Percentiles rank a stretch among this genome's conserved stretches.
phyloP scores from a whole-genome alignment of 345 rosid genomes.

The Eucalyptus lansdowneana region DNA sequence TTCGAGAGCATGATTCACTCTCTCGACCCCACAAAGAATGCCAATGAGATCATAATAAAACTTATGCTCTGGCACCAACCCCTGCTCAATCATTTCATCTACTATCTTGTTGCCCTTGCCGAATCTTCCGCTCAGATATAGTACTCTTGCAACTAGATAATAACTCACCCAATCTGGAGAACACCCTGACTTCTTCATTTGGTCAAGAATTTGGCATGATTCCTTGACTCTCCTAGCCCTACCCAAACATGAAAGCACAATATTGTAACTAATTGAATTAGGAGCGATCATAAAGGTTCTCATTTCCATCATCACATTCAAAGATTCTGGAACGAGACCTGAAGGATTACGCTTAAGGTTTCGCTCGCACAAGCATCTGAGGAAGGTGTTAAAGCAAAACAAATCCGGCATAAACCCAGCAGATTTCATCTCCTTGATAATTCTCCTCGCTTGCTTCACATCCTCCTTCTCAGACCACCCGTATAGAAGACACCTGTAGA shows the following conservation, averaged over 20 bases:
- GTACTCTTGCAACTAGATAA: conserved; percentile 62
- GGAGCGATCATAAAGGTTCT: conserved; percentile 44
- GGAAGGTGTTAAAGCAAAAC: conserved; percentile 61
- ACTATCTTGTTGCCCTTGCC: conserved; percentile 64
- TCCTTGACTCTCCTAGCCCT: conserved; percentile 76
- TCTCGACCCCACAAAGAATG: conserved; percentile 66
- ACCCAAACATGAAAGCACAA: conserved; percentile 67
- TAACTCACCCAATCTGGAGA: conserved; percentile 61
- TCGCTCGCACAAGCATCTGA: conserved; percentile 59
- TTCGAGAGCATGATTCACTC: conserved; percentile 55
- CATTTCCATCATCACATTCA: conserved; percentile 89
- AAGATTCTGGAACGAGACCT: conserved; percentile 73
- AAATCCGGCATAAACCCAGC: conserved; percentile 40
- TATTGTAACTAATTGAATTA: conserved; percentile 53
- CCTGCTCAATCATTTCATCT: conserved; percentile 67
- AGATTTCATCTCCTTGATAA: conserved; percentile 71
- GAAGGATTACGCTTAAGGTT: conserved; percentile 62
- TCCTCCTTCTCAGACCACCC: conserved; percentile 64
- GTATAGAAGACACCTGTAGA: conserved; percentile 53
- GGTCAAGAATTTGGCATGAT: conserved; percentile 46
- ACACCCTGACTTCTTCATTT: conserved; percentile 56
- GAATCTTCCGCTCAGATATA: conserved; percentile 75
- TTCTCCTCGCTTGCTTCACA: conserved; percentile 57
- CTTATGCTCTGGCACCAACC: conserved; percentile 40
- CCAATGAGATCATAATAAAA: conserved; percentile 73